Base-by-base conservation (phyloP, 805 yeast genomes). In the Cyberlindnera sargentensis region DNA sequence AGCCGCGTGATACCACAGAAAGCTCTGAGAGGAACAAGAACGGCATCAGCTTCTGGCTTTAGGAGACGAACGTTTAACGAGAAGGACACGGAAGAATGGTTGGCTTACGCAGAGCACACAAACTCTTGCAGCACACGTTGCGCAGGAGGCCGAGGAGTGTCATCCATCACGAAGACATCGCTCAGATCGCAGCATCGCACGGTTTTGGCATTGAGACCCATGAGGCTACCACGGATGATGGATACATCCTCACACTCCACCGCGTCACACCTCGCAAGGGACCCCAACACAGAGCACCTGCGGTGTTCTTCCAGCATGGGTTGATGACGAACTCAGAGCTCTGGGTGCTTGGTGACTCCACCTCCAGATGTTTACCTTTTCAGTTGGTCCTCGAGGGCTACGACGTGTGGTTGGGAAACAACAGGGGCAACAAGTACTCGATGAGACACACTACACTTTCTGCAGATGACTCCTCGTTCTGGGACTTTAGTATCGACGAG, bases 321-420 rank as follows among this genome's bases (percentile, higher is more conserved):
- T 67, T 87, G 41, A 70, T 87, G 49, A 87, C 85, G 82, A 77
- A 77, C 60, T 75, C 86, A 44, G 95, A 86, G 52, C 66, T 82
- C 36, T 57, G 55, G 40, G 50, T 57, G 8, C 35, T 33, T 73
- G 87, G 87, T 51, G 78, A 59, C 65, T 70, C 57, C 49, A 56
- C 34, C 43, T 63, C 49, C 47, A 70, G 58, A 63, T 68, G 49
- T 47, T 65, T 93, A 36, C 96, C 98, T 0, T 82, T 83, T 59
- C 65, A 77, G 5, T 70, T 91, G 34, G 78, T 80, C 44, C 87
- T 89, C 45, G 58, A 77, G 39, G 97, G 97, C 3, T 91, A 80
- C 62, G 99, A 91, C 59, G 97, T 91, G 5, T 91, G 95, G 91
- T 67, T 91, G 48, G 98, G 98, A 2, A 88, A 87, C 62, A 88